A percentile compares a stretch with the other conserved stretches of the same genome.
Evolutionary conservation across 345 rosid genomes (phyloP).

Genomic region (Melaleuca quinquenervia): DNA sequence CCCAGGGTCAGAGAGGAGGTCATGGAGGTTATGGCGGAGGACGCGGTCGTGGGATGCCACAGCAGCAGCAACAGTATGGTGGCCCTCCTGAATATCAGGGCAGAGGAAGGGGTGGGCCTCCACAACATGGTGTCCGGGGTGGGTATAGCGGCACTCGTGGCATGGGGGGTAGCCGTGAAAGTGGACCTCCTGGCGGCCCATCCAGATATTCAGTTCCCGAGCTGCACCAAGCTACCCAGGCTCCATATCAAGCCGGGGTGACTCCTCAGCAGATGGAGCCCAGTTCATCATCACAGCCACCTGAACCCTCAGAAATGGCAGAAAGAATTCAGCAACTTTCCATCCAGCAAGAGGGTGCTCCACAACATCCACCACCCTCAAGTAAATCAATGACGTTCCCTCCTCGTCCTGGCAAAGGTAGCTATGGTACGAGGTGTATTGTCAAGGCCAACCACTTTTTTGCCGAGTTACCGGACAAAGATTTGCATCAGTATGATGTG

Average conservation of each 20-base stretch:
- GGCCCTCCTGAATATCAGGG: conserved; percentile 53
- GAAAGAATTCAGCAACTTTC: conserved; percentile 44
- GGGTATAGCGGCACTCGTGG: conserved; percentile 16
- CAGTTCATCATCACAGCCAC: conserved; percentile 35
- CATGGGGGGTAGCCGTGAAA: conserved; percentile 33
- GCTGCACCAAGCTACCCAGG: conserved; percentile 94
- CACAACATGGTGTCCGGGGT: conserved; percentile 38
- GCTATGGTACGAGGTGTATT: conserved; percentile 22
- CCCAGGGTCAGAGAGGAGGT: conserved; percentile 61
- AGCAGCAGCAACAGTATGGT: conserved; percentile 34
- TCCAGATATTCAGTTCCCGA: conserved; percentile 71
- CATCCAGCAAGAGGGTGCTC: conserved; percentile 32
- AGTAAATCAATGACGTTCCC: conserved; percentile 48
- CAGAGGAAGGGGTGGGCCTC: conserved; percentile 72
- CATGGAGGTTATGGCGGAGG: conserved; percentile 58
- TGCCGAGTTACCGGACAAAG: conserved; percentile 38
- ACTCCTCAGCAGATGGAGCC: conserved; percentile 50
- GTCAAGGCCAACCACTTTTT: conserved; percentile 48
- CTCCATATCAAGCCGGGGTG: conserved; percentile 45
- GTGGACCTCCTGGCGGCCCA: conserved; percentile 37
- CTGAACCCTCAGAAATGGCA: conserved; percentile 25
- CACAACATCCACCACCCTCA: conserved; percentile 60
- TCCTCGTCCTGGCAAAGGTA: conserved; percentile 43
- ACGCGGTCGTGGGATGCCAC: conserved; percentile 48
- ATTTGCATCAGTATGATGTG: conserved; percentile 44